These are phyloP conservation scores for Rhododendron henanense DNA, from an alignment of 148 eudicot species.

Conservation along the genomic window DNA sequence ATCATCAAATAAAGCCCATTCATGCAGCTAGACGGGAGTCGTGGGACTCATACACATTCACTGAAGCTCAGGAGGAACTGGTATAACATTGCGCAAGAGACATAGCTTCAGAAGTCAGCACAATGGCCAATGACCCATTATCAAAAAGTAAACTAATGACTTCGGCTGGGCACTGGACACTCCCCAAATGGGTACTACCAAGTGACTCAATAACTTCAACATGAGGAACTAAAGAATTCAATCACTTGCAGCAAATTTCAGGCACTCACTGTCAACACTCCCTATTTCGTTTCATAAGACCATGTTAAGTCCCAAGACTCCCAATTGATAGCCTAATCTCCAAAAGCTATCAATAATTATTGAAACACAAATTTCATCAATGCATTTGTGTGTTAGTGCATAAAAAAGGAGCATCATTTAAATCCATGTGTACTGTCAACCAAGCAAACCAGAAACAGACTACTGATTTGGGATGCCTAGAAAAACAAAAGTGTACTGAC, in stretches of 20 bases:
- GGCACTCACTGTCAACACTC: not conserved
- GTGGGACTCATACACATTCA: not conserved
- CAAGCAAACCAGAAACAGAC: no score
- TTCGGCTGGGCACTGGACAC: no score
- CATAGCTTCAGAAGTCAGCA: not conserved
- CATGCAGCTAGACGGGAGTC: not conserved
- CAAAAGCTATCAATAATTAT: no score
- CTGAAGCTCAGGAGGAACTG: not conserved
- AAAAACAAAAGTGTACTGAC: not conserved
- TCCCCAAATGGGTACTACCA: no score
- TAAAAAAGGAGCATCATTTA: no score
- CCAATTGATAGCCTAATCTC: no score
- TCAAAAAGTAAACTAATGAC: not conserved
- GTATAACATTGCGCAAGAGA: not conserved
- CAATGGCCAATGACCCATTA: not conserved
- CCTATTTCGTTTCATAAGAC: no score
- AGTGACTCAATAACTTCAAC: not conserved
- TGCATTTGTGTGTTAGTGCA: not conserved
- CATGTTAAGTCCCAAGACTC: no score
- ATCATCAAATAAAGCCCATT: not conserved
- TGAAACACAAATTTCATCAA: not conserved
- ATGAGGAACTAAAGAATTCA: not conserved
- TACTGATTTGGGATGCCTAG: not conserved
- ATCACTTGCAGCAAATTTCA: not conserved
- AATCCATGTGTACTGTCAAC: no score